A percentile compares a stretch with the other conserved stretches of the same genome.
Conservation (phyloP, 179 eudicot species). For the Sideroxylon spinosum region DNA sequence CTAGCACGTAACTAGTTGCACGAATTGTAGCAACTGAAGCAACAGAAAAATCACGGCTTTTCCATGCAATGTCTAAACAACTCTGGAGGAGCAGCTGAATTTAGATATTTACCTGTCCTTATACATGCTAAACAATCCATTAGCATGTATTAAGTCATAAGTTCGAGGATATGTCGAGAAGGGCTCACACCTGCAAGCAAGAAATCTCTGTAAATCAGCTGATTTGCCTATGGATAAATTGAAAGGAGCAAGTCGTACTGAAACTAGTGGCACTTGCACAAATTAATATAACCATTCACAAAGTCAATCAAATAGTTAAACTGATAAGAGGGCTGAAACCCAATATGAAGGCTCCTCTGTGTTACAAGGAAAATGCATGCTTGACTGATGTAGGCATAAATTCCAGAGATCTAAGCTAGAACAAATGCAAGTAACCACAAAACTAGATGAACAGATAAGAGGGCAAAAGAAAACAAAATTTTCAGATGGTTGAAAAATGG, state of each 20-base stretch:
- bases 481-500: neutral
- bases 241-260: neutral
- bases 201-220: neutral
- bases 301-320: neutral
- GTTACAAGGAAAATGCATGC: neutral
- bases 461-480: neutral
- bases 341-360: neutral
- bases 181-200: slow-evolving; percentile 64
- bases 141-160: slow-evolving; percentile 63
- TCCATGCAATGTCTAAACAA: neutral
- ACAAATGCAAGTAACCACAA: neutral
- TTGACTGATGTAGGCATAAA: neutral
- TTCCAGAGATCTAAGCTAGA: neutral
- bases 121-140: slow-evolving; percentile 51
- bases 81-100: neutral
- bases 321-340: neutral
- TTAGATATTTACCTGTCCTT: slow-evolving; percentile 41
- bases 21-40: neutral
- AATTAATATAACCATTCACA: neutral
- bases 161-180: slow-evolving; percentile 74
- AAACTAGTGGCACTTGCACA: neutral
- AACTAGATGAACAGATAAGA: neutral
- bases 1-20: too few species aligned
- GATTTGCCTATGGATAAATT: neutral
- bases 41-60: neutral